Conservation (phyloP, 352 stramenopile genomes). For the Phytophthora melonis region DNA sequence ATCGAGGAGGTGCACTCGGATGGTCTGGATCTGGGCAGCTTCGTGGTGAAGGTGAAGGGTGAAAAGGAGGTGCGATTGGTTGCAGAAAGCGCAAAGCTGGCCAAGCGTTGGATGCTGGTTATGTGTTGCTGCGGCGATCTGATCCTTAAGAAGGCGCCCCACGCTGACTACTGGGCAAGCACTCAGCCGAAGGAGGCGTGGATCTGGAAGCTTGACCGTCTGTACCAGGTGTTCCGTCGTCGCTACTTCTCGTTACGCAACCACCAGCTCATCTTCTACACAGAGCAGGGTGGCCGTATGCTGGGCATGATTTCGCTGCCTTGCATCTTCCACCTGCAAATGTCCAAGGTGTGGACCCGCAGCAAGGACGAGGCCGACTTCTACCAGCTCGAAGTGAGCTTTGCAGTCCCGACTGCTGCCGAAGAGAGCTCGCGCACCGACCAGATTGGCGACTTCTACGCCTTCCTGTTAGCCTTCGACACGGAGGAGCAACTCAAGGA, state of each 20-base stretch:
- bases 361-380: slow-evolving; percentile 79
- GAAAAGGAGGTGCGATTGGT: slow-evolving; percentile 81
- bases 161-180: slow-evolving; percentile 80
- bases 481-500: slow-evolving; percentile 74
- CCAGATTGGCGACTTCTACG: slow-evolving; percentile 83
- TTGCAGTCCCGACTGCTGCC: slow-evolving; percentile 69
- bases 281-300: slow-evolving; percentile 67
- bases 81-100: slow-evolving; percentile 69
- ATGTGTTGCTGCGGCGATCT: slow-evolving; percentile 89
- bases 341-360: slow-evolving; percentile 82
- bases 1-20: slow-evolving; percentile 86
- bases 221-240: slow-evolving; percentile 87
- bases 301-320: slow-evolving; percentile 84
- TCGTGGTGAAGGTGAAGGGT: slow-evolving; percentile 78
- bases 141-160: slow-evolving; percentile 73
- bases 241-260: slow-evolving; percentile 88
- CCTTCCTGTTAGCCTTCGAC: slow-evolving; percentile 82
- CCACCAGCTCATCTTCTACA: slow-evolving; percentile 86
- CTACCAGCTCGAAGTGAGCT: slow-evolving; percentile 88
- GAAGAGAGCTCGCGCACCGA: slow-evolving; percentile 69
- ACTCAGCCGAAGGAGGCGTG: slow-evolving; percentile 85
- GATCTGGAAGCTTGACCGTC: slow-evolving; percentile 88
- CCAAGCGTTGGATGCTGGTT: slow-evolving; percentile 90
- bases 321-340: slow-evolving; percentile 80
- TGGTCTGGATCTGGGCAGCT: slow-evolving; percentile 71